These are phyloP conservation scores for Schoenoplectus triqueter DNA, from an alignment of 202 grass and related monocot genomes.

Conservation along the genomic window DNA sequence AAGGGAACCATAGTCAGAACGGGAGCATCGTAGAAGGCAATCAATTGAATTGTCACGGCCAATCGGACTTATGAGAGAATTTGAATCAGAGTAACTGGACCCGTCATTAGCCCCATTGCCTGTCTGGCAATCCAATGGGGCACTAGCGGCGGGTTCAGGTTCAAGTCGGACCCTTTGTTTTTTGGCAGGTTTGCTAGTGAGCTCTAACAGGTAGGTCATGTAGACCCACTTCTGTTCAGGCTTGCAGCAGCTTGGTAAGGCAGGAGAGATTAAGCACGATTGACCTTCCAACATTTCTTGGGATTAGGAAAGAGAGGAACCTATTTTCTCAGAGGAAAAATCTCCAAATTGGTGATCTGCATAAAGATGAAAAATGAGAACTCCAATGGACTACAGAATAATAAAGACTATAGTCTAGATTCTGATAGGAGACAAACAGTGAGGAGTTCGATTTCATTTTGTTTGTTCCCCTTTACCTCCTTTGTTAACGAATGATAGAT, in stretches of 20 bases:
- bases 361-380: slow-evolving; percentile 27
- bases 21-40: slow-evolving; percentile 65
- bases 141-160: neutral
- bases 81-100: slow-evolving; percentile 31
- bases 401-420: slow-evolving; percentile 27
- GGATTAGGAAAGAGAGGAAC: slow-evolving; percentile 24
- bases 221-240: slow-evolving; percentile 54
- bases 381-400: neutral
- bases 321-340: slow-evolving; percentile 30
- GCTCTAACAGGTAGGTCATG: slow-evolving; percentile 47
- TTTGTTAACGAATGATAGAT: slow-evolving; percentile 7
- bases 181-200: slow-evolving; percentile 33
- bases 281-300: slow-evolving; percentile 50
- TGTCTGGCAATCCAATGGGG: slow-evolving; percentile 7
- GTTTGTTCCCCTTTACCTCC: neutral
- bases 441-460: slow-evolving; percentile 5
- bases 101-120: slow-evolving; percentile 19
- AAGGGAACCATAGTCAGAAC: slow-evolving; percentile 62
- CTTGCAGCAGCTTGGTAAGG: slow-evolving; percentile 46
- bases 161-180: slow-evolving; percentile 24
- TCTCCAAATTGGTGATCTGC: slow-evolving; percentile 41
- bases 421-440: neutral
- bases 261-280: slow-evolving; percentile 45
- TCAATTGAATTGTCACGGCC: slow-evolving; percentile 67
- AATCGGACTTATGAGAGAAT: slow-evolving; percentile 57